Percentiles rank a stretch among this genome's conserved stretches.
phyloP scores from a whole-genome alignment of 2,329 filamentous ascomycete species.

The Microsporum ferrugineum region DNA sequence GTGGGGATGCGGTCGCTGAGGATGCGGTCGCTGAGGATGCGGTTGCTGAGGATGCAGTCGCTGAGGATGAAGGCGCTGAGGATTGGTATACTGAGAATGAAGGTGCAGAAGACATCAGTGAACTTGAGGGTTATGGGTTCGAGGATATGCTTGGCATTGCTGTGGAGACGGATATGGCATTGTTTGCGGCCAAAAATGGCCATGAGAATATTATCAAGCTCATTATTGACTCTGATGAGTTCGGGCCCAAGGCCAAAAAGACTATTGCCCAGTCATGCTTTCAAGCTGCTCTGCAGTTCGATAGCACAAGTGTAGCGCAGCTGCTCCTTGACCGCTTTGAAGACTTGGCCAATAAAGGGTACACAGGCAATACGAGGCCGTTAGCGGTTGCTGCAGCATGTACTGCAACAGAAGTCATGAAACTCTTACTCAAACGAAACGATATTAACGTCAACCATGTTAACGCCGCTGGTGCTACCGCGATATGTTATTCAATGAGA shows the following conservation, averaged over 20 bases:
- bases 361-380: background rate
- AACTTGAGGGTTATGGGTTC: background rate
- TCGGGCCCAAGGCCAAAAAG: background rate
- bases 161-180: background rate
- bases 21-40: too few relatives aligned
- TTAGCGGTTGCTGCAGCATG: background rate
- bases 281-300: background rate
- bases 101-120: background rate
- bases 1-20: background rate
- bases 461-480: background rate
- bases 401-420: background rate
- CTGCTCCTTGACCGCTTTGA: background rate
- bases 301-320: background rate
- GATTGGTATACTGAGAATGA: background rate
- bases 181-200: background rate
- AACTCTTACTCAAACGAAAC: background rate
- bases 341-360: background rate
- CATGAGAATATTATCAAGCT: background rate
- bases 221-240: background rate
- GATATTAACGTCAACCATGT: background rate
- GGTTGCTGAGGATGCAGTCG: background rate
- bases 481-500: background rate
- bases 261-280: background rate
- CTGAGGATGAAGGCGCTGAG: background rate
- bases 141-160: background rate